Evolutionary conservation across 2,329 filamentous ascomycete species (phyloP).

Genomic region (Sclerotiophoma versabilis): DNA sequence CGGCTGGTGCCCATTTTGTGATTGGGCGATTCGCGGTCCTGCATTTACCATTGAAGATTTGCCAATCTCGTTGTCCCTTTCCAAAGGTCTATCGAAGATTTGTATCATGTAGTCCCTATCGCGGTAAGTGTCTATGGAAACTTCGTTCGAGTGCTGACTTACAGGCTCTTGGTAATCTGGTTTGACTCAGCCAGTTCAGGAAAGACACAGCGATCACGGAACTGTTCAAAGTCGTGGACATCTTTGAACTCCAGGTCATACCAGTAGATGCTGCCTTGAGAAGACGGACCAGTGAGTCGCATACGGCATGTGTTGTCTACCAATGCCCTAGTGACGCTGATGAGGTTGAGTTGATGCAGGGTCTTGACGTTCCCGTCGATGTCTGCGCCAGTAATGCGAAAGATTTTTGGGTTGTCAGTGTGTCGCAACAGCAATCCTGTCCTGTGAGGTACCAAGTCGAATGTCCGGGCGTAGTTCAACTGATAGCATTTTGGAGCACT

Average conservation of each 20-base stretch:
- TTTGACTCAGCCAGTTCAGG: neutral
- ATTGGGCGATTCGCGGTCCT: no score
- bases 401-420: neutral
- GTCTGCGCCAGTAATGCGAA: slow-evolving; percentile 4
- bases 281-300: slow-evolving; percentile 27
- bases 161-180: neutral
- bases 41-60: slow-evolving; percentile 7
- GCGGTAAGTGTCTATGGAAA: slow-evolving; percentile 2
- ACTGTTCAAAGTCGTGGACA: slow-evolving; percentile 11
- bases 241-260: slow-evolving; percentile 35
- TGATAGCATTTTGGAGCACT: slow-evolving; percentile 15
- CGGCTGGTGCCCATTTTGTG: neutral
- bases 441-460: slow-evolving; percentile 6
- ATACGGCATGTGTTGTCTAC: slow-evolving; percentile 29
- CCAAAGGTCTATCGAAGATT: slow-evolving; percentile 23
- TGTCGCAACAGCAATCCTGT: slow-evolving; percentile 1
- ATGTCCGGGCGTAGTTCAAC: slow-evolving; percentile 28
- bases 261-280: slow-evolving; percentile 13
- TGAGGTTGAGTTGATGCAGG: slow-evolving; percentile 11
- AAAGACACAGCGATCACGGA: slow-evolving; percentile 11
- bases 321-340: slow-evolving; percentile 17
- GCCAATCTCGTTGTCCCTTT: slow-evolving; percentile 21
- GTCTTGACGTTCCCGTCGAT: neutral
- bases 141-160: neutral
- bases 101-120: slow-evolving; percentile 20